Evolutionary conservation across 225 moss, liverwort and hornwort species (phyloP), one percentile per base, ranked within the genome.

Genomic region (Thuidium tamariscinum): DNA sequence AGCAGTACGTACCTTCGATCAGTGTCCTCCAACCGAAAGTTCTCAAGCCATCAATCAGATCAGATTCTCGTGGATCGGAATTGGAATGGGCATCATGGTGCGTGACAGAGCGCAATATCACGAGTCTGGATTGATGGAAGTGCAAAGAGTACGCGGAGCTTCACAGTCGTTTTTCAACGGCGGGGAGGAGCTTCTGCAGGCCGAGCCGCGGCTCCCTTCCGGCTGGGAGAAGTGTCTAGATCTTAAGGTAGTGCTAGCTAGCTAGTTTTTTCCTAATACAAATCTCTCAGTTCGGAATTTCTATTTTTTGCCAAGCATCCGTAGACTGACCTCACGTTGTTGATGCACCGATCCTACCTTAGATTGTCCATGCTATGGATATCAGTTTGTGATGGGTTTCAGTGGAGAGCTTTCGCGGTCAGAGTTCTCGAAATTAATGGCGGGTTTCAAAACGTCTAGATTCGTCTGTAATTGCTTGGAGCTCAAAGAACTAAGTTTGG

Each of bases 171-270:
- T 63, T 25, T 51, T 81, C 25, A 7, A 37, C 48, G 59, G 18
- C 30, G 4, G 61, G 22, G 61, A 86, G 61, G 79, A 89, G 78
- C 59, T 68, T 82, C 81, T 88, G 18, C 86, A 87, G 63, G 79
- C 87, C 14, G 93, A 95, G 89, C 91, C 94, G 39, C 96, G 90
- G 39, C 95, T 96, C 0, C 95, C 96, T n/a, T 83, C 82, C 42
- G 96, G 96, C 55, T 95, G 95, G 95, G 96, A 96, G 89, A 96
- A 95, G 79, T 95, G 96, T 75, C 88, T 95, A 25, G 92, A 96
- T 87, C 89, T 96, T n/a, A 86, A 95, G 96, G 96, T 86, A 80
- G 83, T 36, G 77, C 37, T 49, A 16, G 22, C 27, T 63, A 10
- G 22, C 23, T 14, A 66, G 9, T 22, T 26, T 10, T 19, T 12